Conservation (phyloP, 345 rosid species). For the Gossypium herbaceum region DNA sequence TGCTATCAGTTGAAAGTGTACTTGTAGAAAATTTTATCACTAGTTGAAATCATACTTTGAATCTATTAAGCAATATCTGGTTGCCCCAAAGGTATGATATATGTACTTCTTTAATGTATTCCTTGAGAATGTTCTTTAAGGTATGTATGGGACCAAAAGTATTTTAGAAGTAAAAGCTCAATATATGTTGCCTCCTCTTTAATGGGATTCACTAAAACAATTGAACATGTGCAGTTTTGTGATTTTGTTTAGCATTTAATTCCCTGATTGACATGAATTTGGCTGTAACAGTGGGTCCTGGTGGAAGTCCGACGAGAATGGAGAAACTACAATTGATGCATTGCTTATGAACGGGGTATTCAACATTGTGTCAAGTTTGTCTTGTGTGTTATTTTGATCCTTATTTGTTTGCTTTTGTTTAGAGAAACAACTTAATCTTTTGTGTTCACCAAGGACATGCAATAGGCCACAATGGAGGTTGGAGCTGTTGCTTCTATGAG, state of each 20-base stretch:
- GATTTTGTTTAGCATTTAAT: conserved; percentile 7
- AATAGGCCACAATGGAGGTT: conserved; percentile 91
- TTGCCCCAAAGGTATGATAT: background rate
- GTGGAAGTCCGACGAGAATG: conserved; percentile 97
- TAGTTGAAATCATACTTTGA: background rate
- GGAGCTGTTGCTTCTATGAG: conserved; percentile 99
- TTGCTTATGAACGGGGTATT: conserved; percentile 90
- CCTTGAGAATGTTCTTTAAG: background rate
- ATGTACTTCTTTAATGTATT: background rate
- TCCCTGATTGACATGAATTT: conserved; percentile 11
- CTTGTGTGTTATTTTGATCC: background rate
- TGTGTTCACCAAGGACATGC: conserved; percentile 42
- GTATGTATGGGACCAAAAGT: background rate
- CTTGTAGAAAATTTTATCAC: background rate
- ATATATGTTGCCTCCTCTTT: background rate
- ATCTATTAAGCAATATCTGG: background rate
- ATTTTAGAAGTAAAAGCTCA: background rate
- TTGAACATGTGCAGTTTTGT: background rate
- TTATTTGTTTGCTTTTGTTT: background rate
- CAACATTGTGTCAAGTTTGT: background rate
- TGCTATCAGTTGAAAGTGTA: background rate
- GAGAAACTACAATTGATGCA: conserved; percentile 93
- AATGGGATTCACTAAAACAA: background rate
- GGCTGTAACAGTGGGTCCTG: conserved; percentile 72
- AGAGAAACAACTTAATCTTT: conserved; percentile 17